Percentiles rank a stretch among this genome's conserved stretches.
These are phyloP conservation scores for Paramicrosporidium saccamoebae DNA, from an alignment of 371 early-diverging fungal species.

Conservation along the genomic window DNA sequence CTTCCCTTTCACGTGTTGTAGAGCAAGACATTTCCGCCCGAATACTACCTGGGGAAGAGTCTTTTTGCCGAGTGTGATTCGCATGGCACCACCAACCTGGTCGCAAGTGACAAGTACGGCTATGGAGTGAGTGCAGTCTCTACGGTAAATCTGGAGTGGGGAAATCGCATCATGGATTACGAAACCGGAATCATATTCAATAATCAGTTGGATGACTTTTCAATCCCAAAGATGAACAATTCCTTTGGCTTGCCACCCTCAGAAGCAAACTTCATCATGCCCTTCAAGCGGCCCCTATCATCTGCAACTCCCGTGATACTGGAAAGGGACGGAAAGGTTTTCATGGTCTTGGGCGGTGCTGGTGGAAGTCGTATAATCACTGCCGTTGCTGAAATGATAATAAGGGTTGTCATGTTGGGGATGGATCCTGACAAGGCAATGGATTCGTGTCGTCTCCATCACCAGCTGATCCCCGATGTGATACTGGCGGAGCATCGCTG, in stretches of 20 bases:
- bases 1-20: constrained; percentile 2
- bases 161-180: constrained; percentile 66
- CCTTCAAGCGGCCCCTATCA: constrained; percentile 71
- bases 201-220: constrained; percentile 95
- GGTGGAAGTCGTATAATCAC: constrained; percentile 88
- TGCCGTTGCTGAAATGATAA: constrained; percentile 31
- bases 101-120: constrained; percentile 50
- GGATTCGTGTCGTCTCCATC: constrained; percentile 46
- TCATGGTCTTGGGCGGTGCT: constrained; percentile 53
- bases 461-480: constrained; percentile 63
- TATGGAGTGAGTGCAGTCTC: constrained; percentile 63
- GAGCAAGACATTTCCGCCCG: constrained; percentile 12
- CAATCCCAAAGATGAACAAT: constrained; percentile 47
- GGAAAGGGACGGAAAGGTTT: constrained; percentile 22
- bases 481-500: neutral
- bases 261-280: constrained; percentile 37
- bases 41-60: too few species aligned
- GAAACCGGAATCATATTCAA: constrained; percentile 87
- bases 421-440: constrained; percentile 32
- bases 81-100: constrained; percentile 91
- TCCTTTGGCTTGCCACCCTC: constrained; percentile 49
- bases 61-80: too few species aligned
- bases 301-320: constrained; percentile 61
- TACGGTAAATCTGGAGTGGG: constrained; percentile 83
- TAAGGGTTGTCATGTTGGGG: constrained; percentile 32